Evolutionary conservation across 345 rosid genomes (phyloP).

Genomic region (Eucalyptus curtisii): DNA sequence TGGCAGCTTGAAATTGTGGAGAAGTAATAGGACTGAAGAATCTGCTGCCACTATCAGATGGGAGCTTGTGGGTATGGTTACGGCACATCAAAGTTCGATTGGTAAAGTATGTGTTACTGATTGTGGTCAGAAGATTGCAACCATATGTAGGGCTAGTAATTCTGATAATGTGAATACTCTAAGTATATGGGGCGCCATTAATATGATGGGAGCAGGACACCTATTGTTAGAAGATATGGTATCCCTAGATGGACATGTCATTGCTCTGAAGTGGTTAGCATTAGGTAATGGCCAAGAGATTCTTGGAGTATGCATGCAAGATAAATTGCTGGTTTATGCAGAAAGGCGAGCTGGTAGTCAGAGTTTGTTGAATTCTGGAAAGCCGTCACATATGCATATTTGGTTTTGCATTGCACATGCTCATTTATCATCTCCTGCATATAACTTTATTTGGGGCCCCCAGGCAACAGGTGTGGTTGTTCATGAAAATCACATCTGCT

Average conservation of each 20-base stretch:
- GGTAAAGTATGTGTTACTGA: constrained; percentile 40
- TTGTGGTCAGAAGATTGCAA: constrained; percentile 68
- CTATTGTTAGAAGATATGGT: constrained; percentile 57
- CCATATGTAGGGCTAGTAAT: constrained; percentile 22
- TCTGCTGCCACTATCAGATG: constrained; percentile 23
- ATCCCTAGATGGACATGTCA: constrained; percentile 27
- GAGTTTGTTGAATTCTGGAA: constrained; percentile 16
- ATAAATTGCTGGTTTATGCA: constrained; percentile 59
- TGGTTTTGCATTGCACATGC: constrained; percentile 78
- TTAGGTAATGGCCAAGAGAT: constrained; percentile 52
- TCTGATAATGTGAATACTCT: constrained; percentile 15
- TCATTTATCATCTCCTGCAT: constrained; percentile 27
- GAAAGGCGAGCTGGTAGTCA: constrained; percentile 35
- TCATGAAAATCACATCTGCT: constrained; percentile 48
- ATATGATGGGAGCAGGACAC: constrained; percentile 42
- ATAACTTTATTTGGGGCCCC: constrained; percentile 60
- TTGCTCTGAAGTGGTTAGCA: constrained; percentile 60
- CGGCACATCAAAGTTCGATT: constrained; percentile 45
- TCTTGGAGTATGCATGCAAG: constrained; percentile 64
- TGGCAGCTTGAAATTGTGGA: constrained; percentile 84
- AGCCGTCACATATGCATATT: constrained; percentile 15
- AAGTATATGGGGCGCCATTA: constrained; percentile 51
- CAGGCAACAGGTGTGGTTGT: constrained; percentile 37
- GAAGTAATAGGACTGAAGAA: constrained; percentile 25
- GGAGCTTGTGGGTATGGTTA: constrained; percentile 74